Evolutionary conservation across 2,329 filamentous ascomycete species (phyloP).

Genomic region (Penicillium palitans): DNA sequence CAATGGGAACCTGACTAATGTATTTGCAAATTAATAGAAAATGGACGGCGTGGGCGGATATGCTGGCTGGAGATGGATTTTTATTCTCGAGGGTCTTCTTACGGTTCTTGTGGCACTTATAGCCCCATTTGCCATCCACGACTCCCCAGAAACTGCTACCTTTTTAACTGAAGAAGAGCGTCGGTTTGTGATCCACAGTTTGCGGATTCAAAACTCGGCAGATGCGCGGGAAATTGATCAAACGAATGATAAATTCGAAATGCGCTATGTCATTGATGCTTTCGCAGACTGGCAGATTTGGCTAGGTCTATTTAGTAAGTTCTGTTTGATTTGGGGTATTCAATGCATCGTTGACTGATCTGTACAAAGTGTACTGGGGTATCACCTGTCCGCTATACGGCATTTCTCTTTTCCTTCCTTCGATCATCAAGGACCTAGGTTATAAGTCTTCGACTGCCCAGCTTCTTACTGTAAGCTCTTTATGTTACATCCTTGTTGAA

Average conservation of each 20-base stretch:
- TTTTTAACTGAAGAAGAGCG: constrained; percentile 47
- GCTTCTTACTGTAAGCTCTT: constrained; percentile 36
- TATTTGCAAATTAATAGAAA: constrained; percentile 29
- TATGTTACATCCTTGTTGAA: not conserved
- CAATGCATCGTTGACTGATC: constrained; percentile 8
- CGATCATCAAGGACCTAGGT: constrained; percentile 45
- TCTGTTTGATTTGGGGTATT: not conserved
- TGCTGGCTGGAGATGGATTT: constrained; percentile 53
- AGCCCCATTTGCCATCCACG: constrained; percentile 49
- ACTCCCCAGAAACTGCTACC: constrained; percentile 47
- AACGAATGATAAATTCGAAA: constrained; percentile 37
- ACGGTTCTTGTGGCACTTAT: constrained; percentile 46
- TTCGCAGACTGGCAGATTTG: constrained; percentile 47
- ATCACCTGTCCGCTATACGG: constrained; percentile 46
- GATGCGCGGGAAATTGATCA: constrained; percentile 29
- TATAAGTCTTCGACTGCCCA: constrained; percentile 44
- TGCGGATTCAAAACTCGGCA: constrained; percentile 39
- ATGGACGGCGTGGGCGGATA: constrained; percentile 53
- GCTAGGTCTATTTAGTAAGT: constrained; percentile 40
- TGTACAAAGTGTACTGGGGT: constrained; percentile 42
- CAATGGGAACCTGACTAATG: not conserved
- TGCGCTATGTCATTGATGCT: constrained; percentile 42
- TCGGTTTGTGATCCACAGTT: constrained; percentile 38
- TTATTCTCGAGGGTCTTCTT: constrained; percentile 52
- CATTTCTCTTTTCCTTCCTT: constrained; percentile 43